Conservation (phyloP, 345 rosid genomes). For the Eucalyptus cloeziana region DNA sequence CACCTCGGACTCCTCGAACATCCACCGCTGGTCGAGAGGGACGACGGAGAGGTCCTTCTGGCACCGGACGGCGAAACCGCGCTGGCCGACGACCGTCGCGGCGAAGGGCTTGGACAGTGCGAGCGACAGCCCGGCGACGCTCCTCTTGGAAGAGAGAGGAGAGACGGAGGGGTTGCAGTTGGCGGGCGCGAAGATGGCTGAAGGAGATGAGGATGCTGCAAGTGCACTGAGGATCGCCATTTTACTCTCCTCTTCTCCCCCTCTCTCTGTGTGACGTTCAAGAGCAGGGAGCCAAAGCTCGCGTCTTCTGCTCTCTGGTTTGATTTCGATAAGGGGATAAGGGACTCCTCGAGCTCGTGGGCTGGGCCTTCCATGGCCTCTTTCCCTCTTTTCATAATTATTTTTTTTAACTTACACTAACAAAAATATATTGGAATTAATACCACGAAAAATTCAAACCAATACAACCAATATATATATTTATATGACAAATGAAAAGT, state of each 20-base stretch:
- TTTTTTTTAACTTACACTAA: neutral
- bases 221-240: neutral
- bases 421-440: neutral
- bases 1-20: slow-evolving; percentile 56
- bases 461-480: fast-evolving
- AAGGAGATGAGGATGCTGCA: neutral
- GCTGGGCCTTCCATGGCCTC: neutral
- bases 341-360: neutral
- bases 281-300: neutral
- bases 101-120: slow-evolving; percentile 13
- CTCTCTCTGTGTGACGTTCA: neutral
- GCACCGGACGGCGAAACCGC: slow-evolving; percentile 29
- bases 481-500: fast-evolving
- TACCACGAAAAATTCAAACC: fast-evolving
- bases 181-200: neutral
- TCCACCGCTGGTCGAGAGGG: slow-evolving; percentile 63
- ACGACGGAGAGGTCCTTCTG: slow-evolving; percentile 34
- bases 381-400: neutral
- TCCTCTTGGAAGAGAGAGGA: neutral
- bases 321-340: neutral
- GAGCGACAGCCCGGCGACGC: slow-evolving; percentile 1
- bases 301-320: neutral
- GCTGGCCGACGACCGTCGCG: slow-evolving; percentile 1
- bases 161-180: neutral
- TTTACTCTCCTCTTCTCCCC: neutral